Evolutionary conservation across 495 filamentous ascomycete genomes (phyloP).

Genomic region (Penicillium riverlandense): DNA sequence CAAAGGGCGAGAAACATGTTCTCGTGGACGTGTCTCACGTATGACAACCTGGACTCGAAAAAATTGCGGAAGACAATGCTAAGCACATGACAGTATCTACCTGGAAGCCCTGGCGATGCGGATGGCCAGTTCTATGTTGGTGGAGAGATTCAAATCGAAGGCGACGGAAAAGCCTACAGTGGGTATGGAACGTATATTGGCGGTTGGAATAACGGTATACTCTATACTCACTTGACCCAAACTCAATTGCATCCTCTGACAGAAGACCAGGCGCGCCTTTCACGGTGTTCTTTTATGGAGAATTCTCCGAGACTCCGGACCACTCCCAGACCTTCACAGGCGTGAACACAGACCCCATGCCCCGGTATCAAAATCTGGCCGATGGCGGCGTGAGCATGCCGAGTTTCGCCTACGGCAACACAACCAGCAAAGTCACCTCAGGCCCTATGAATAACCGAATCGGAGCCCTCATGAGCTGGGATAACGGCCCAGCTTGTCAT

Average conservation of each 20-base stretch:
- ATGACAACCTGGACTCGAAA: background rate
- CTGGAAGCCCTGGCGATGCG: conserved; percentile 48
- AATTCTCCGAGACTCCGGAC: conserved; percentile 40
- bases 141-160: conserved; percentile 47
- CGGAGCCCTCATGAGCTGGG: conserved; percentile 29
- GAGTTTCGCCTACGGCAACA: conserved; percentile 11
- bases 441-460: conserved; percentile 31
- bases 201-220: conserved; percentile 49
- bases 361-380: conserved; percentile 20
- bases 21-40: conserved; percentile 62
- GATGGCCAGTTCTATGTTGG: conserved; percentile 54
- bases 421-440: conserved; percentile 17
- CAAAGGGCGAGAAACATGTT: conserved; percentile 38
- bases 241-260: conserved; percentile 2
- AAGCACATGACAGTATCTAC: conserved; percentile 28
- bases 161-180: conserved; percentile 42
- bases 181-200: conserved; percentile 56
- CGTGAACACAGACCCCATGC: conserved; percentile 30
- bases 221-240: conserved; percentile 10
- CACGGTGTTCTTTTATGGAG: conserved; percentile 60
- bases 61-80: background rate
- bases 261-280: conserved; percentile 43
- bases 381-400: conserved; percentile 20
- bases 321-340: conserved; percentile 47
- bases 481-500: conserved; percentile 11